Evolutionary conservation across 2,329 filamentous ascomycete genomes (phyloP), one percentile per base, ranked within the genome.

Genomic region (Trichoderma endophyticum): DNA sequence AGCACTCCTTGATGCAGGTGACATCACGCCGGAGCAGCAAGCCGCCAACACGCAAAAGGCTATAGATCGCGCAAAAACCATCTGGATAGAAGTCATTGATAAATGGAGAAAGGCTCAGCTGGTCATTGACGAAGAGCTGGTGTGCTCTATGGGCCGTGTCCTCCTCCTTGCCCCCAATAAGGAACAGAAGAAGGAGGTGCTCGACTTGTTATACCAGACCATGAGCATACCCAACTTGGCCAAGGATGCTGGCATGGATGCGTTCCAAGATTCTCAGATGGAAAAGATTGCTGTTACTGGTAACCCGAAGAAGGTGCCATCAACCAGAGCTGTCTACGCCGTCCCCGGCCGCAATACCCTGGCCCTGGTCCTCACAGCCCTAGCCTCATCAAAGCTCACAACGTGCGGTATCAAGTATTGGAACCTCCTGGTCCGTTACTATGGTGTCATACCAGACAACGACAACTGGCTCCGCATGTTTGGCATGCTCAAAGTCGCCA

Each of bases 41-140:
- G 69, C 77, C 9, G 78, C 78, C 56, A 80, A 81, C 73, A 79
- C 79, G 59, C 78, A 81, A 24, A 83, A 84, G 39, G 85, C 86
- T 3, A 83, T 97, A 28, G 81, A 87, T 24, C 90, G 94, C 73
- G 93, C 88, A 24, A 90, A 92, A 75, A 84, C 87, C 8, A 84
- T 98, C 21, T 99, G 96, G 96, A 85, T 89, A 57, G 94, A 97
- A 77, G 86, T 97, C 59, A 84, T 94, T 21, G 81, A 84, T n/a
- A 90, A 90, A 74, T 98, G 95, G 95, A 87, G 86, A 69, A 85
- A 86, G 68, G 94, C 91, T 34, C 84, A 89, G 66, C 76, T 98
- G 18, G 77, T 86, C 63, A 85, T 98, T 24, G 95, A 98, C 76
- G 93, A 96, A 80, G 83, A 88, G 70, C 84, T 98, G 24, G 91